Percentiles rank a stretch among this genome's conserved stretches.
Evolutionary conservation across 257 asterid genomes (phyloP).

Genomic region (Misopates orontium): DNA sequence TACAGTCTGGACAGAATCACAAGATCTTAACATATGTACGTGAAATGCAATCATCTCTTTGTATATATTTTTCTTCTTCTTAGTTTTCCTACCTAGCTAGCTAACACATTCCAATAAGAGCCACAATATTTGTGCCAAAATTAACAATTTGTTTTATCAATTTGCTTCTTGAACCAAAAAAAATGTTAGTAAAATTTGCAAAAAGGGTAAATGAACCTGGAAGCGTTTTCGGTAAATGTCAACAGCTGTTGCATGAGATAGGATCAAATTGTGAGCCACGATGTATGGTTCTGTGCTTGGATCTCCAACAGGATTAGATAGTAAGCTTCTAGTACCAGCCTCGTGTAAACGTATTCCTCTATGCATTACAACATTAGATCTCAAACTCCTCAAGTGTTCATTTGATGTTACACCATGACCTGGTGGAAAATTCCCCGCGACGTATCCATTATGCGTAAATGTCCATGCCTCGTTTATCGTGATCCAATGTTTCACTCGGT

Average conservation of each 20-base stretch:
- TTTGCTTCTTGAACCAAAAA: too few relatives aligned
- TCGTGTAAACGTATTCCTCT: not conserved
- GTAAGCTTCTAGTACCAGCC: not conserved
- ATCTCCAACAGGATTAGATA: not conserved
- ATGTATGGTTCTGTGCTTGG: constrained; percentile 11
- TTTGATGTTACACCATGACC: not conserved
- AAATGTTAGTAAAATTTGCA: too few relatives aligned
- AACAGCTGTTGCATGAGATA: constrained; percentile 27
- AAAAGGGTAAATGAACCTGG: too few relatives aligned
- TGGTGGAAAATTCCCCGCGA: constrained; percentile 19
- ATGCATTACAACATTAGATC: not conserved
- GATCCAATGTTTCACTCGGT: constrained; percentile 30
- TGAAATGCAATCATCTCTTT: too few relatives aligned
- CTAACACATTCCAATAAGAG: too few relatives aligned
- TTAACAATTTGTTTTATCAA: too few relatives aligned
- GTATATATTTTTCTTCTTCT: too few relatives aligned
- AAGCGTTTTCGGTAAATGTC: constrained; percentile 16
- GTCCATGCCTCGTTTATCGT: constrained; percentile 29
- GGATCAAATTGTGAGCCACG: constrained; percentile 24
- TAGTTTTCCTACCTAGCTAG: too few relatives aligned
- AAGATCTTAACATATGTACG: too few relatives aligned
- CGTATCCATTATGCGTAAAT: constrained; percentile 9
- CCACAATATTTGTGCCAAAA: too few relatives aligned
- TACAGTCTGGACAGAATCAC: too few relatives aligned
- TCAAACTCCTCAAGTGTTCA: not conserved